Evolutionary conservation across 371 early-diverging fungal genomes (phyloP), one percentile per base, ranked within the genome.

Genomic region (Batrachochytrium dendrobatidis): DNA sequence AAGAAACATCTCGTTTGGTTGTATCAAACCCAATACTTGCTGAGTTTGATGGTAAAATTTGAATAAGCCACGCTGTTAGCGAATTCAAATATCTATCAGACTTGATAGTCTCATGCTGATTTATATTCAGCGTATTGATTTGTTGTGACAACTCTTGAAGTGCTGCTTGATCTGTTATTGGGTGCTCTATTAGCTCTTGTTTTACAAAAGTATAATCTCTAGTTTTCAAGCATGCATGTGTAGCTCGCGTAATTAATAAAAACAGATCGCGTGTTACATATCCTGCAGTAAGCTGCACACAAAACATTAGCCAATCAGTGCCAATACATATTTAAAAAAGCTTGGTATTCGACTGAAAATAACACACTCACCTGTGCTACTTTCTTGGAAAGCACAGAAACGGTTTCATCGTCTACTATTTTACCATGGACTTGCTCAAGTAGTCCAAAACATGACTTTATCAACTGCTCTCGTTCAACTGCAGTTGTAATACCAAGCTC

Each of bases 221-320:
- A n/a, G n/a, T n/a, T n/a, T n/a, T n/a, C n/a, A n/a, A n/a, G n/a
- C n/a, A n/a, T n/a, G n/a, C 77, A 22, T 81, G 55, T 17, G 60
- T 52, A 1, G 83, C 81, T 29, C 73, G 73, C 15, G 80, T 68
- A 28, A 76, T 69, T 0, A 85, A 53, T n/a, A 65, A 43, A 18
- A 64, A 66, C 28, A 85, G 66, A 53, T 85, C 83, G 17, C 74
- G 69, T 15, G 81, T 81, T 3, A 85, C 80, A 59, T 77, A 85
- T 6, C 85, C 85, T 5, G 85, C 79, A 0, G 83, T 80, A 18
- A 46, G 18, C 58, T 61, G 32, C 15, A 18, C 53, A 15, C 15
- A 39, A 39, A 31, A 30, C 33, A 2, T 29, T n/a, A 24, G 30
- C 26, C 29, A 54, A 39, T 24, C 2, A 34, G n/a, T n/a, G n/a